A percentile compares a stretch with the other conserved stretches of the same genome.
Evolutionary conservation across 1,284 basidiomycete genomes (phyloP).

Genomic region (Porodaedalea pini): DNA sequence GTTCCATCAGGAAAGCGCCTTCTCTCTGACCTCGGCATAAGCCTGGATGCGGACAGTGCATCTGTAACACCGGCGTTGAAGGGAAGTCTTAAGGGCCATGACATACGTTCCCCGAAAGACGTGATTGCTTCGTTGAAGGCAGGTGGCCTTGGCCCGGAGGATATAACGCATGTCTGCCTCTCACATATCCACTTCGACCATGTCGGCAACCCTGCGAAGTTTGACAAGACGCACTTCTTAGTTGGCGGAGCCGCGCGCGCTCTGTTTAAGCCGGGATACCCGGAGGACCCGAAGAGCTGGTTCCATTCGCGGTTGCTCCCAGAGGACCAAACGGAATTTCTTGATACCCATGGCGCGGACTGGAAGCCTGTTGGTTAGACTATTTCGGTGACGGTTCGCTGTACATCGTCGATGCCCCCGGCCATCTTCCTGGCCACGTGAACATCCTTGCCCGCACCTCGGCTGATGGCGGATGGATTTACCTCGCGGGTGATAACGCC

Average conservation of each 20-base stretch:
- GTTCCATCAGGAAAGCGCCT: conserved; percentile 15
- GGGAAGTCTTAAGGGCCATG: neutral
- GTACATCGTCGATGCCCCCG: conserved; percentile 54
- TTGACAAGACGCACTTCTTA: too few relatives aligned
- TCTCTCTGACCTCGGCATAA: conserved; percentile 25
- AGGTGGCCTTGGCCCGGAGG: conserved; percentile 41
- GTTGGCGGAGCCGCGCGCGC: too few relatives aligned
- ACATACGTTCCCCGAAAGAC: conserved; percentile 33
- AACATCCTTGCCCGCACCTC: conserved; percentile 54
- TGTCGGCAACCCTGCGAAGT: too few relatives aligned
- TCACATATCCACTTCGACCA: too few relatives aligned
- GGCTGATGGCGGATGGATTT: conserved; percentile 51
- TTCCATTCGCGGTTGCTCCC: conserved; percentile 41
- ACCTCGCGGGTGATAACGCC: conserved; percentile 51
- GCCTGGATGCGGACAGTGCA: neutral
- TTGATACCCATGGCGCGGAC: conserved; percentile 33
- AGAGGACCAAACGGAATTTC: conserved; percentile 38
- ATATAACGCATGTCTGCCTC: conserved; percentile 42
- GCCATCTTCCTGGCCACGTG: conserved; percentile 52
- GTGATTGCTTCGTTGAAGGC: conserved; percentile 46
- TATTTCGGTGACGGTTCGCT: conserved; percentile 55
- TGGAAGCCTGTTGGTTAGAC: conserved; percentile 43
- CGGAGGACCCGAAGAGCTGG: conserved; percentile 36
- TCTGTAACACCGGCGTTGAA: conserved; percentile 31
- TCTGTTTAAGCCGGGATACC: conserved; percentile 40